Percentiles rank a stretch among this genome's conserved stretches.
Evolutionary conservation across 192 early-diverging fungal species (phyloP).

Genomic region (Umbelopsis vinacea): DNA sequence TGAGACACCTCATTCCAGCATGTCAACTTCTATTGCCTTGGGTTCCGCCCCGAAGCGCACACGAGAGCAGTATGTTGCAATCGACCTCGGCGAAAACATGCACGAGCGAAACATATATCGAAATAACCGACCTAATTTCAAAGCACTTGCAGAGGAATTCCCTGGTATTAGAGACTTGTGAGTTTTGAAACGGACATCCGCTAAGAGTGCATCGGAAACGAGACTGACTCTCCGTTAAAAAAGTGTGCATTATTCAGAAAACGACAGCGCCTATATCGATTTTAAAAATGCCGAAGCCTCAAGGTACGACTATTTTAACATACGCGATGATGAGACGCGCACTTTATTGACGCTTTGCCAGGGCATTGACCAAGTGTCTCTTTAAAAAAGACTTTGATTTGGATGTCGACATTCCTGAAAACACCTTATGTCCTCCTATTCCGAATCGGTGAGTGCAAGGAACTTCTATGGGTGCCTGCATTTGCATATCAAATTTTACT

Average conservation of each 20-base stretch:
- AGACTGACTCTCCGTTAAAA: not conserved
- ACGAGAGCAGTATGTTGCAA: not conserved
- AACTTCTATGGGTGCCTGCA: too few species aligned
- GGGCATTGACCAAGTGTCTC: constrained; percentile 64
- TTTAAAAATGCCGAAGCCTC: constrained; percentile 68
- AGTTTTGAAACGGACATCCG: not conserved
- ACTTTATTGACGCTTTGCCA: constrained; percentile 21
- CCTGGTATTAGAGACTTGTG: constrained; percentile 55
- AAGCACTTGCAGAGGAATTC: constrained; percentile 49
- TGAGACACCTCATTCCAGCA: too few species aligned
- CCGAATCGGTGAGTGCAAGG: constrained; percentile 38
- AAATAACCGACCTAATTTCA: constrained; percentile 61
- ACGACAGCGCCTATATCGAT: constrained; percentile 49
- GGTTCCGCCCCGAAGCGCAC: not conserved
- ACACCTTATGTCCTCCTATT: constrained; percentile 70
- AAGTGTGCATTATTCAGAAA: constrained; percentile 21
- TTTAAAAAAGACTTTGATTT: constrained; percentile 67
- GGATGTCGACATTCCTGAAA: constrained; percentile 67
- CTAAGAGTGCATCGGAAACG: not conserved
- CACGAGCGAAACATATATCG: constrained; percentile 64
- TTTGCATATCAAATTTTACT: too few species aligned
- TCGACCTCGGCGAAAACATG: constrained; percentile 41
- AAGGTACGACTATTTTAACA: constrained; percentile 37
- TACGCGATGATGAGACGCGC: not conserved
- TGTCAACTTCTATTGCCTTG: too few species aligned